Percentiles rank a stretch among this genome's conserved stretches.
Conservation (phyloP, 345 rosid genomes). For the Xanthoceras sorbifolium region DNA sequence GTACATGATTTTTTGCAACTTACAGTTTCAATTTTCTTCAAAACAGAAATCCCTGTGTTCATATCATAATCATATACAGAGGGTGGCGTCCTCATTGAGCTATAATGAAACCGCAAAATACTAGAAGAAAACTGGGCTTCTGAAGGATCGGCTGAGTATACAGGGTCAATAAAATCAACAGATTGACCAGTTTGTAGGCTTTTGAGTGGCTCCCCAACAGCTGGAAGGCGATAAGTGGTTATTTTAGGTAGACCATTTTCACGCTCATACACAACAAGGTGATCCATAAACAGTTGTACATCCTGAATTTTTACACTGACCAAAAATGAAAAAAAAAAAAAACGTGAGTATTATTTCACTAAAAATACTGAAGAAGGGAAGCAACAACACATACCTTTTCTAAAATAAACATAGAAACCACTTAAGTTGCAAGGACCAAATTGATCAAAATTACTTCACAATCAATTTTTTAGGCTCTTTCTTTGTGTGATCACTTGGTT, state of each 20-base stretch:
- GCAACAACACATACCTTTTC: background rate
- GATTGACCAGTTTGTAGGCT: slow-evolving; percentile 58
- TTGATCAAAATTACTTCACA: background rate
- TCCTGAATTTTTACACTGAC: slow-evolving; percentile 82
- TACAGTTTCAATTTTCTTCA: slow-evolving; percentile 83
- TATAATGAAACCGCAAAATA: slow-evolving; percentile 77
- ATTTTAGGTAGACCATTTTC: slow-evolving; percentile 72
- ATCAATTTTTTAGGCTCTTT: no score
- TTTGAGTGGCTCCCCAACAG: slow-evolving; percentile 63
- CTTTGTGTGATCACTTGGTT: no score
- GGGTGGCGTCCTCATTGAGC: slow-evolving; percentile 80
- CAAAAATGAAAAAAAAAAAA: slow-evolving; percentile 12
- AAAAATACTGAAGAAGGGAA: background rate
- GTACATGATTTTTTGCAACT: slow-evolving; percentile 26
- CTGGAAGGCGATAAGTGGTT: slow-evolving; percentile 68
- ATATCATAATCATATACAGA: slow-evolving; percentile 86
- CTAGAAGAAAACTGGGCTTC: slow-evolving; percentile 62
- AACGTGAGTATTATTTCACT: slow-evolving; percentile 15
- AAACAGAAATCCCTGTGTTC: slow-evolving; percentile 65
- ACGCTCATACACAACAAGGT: slow-evolving; percentile 81
- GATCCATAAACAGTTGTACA: slow-evolving; percentile 68
- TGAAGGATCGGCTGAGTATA: slow-evolving; percentile 53
- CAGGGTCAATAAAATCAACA: slow-evolving; percentile 77
- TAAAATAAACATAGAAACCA: background rate
- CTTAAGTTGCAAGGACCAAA: slow-evolving; percentile 2